A percentile compares a stretch with the other conserved stretches of the same genome.
Evolutionary conservation across 2,329 filamentous ascomycete species (phyloP).

Genomic region (Pezicula radicicola): DNA sequence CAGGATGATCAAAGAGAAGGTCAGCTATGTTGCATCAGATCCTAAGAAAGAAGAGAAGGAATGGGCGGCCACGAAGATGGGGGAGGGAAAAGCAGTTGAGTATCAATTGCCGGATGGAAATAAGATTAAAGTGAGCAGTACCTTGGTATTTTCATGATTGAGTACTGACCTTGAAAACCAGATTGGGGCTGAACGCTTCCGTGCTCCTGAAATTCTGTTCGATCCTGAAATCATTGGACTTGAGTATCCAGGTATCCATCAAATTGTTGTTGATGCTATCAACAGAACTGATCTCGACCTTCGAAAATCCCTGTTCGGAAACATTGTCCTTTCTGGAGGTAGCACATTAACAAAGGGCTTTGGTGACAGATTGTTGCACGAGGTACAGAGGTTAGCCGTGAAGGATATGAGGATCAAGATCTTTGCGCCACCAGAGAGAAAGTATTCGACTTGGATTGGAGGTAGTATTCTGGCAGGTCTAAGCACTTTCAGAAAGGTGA

Average conservation of each 20-base stretch:
- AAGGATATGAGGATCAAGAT: slow-evolving; percentile 99
- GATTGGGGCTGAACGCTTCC: slow-evolving; percentile 91
- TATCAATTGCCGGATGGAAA: slow-evolving; percentile 91
- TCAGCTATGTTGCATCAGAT: slow-evolving; percentile 86
- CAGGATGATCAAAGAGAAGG: slow-evolving; percentile 91
- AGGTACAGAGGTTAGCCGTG: slow-evolving; percentile 89
- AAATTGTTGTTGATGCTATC: slow-evolving; percentile 96
- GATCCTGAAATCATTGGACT: slow-evolving; percentile 95
- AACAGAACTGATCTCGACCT: slow-evolving; percentile 93
- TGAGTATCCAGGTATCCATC: slow-evolving; percentile 95
- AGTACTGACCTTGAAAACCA: slow-evolving; percentile 33
- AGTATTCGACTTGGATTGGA: slow-evolving; percentile 99
- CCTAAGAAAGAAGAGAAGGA: slow-evolving; percentile 96
- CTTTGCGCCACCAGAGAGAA: slow-evolving; percentile 93
- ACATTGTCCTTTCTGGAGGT: slow-evolving; percentile 94
- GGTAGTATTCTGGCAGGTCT: slow-evolving; percentile 94
- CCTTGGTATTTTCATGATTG: not conserved
- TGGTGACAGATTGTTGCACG: slow-evolving; percentile 84
- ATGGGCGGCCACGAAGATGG: slow-evolving; percentile 78
- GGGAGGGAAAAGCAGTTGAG: slow-evolving; percentile 75
- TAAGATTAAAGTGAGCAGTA: slow-evolving; percentile 71
- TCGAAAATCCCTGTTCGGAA: slow-evolving; percentile 88
- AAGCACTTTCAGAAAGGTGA: slow-evolving; percentile 97
- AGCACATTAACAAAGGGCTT: slow-evolving; percentile 97
- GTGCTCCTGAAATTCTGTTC: slow-evolving; percentile 95